phyloP scores from a whole-genome alignment of 2,329 filamentous ascomycete genomes.

The Sporothrix pseudoabietina region DNA sequence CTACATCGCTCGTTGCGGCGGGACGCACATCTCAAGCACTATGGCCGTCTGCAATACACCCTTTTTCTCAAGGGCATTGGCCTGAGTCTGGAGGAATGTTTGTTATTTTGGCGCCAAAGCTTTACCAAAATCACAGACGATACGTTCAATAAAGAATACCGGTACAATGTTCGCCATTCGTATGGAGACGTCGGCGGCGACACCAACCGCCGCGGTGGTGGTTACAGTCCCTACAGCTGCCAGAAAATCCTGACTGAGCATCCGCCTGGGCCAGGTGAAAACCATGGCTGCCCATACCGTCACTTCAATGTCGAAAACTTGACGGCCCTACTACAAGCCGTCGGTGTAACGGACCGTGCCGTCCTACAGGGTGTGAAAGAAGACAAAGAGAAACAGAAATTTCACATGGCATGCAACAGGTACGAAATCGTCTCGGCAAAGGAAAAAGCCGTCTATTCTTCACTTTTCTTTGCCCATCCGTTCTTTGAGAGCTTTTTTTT shows the following conservation, averaged over 20 bases:
- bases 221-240: conserved; percentile 89
- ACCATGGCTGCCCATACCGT: conserved; percentile 94
- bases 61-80: conserved; percentile 97
- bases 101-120: conserved; percentile 84
- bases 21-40: conserved; percentile 91
- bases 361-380: conserved; percentile 81
- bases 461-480: conserved; percentile 3
- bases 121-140: conserved; percentile 92
- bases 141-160: conserved; percentile 95
- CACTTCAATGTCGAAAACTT: conserved; percentile 91
- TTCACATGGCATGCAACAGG: conserved; percentile 94
- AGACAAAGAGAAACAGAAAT: conserved; percentile 85
- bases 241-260: conserved; percentile 93
- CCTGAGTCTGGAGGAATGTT: conserved; percentile 83
- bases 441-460: neutral
- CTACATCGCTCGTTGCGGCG: conserved; percentile 83
- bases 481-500: neutral
- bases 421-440: conserved; percentile 40
- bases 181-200: conserved; percentile 97
- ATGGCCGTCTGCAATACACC: conserved; percentile 87
- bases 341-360: conserved; percentile 76
- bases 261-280: conserved; percentile 80
- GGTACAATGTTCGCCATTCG: conserved; percentile 92
- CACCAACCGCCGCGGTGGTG: conserved; percentile 78
- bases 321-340: conserved; percentile 70